Base-by-base conservation (phyloP, 306 rosid species). In the Abrus pulchellus region DNA sequence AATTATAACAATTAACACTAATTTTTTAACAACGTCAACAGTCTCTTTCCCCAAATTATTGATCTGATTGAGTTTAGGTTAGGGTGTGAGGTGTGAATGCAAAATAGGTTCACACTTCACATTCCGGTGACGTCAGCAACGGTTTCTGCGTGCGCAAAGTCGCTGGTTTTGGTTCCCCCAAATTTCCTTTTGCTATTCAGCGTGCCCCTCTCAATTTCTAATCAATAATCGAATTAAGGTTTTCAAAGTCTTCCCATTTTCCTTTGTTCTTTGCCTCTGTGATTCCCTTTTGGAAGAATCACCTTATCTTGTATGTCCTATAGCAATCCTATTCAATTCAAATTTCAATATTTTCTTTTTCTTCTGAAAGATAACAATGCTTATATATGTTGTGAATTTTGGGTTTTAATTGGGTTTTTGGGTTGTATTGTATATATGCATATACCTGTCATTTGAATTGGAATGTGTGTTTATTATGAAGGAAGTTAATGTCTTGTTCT, bases 101-200 rank as follows among this genome's bases (percentile, higher is more conserved):
- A 49, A 38, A 40, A 40, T 65, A 0, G 36, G 72, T 54, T 20
- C 34, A 38, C 34, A 36, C 20, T 72, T 52, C 50, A 9, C 38
- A 13, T 55, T 67, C 34, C 27, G 69, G 27, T 56, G 74, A 76
- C 72, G 68, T 80, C 86, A 76, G 78, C 82, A 52, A 13, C 9
- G 20, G 1, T 82, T 54, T 83, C 86, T 57, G 86, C 80, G 86
- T 72, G 83, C 86, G 80, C 65, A 27, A 70, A 55, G 86, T 78
- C n/a, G 50, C 80, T 47, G 86, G 86, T 78, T 83, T 83, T 72
- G 49, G 4, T 28, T 11, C 54, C 65, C 40, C 71, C 45, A 75
- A 68, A 13, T 60, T 41, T 41, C 61, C 75, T 13, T 63, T 33
- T 50, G 7, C 73, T 29, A 36, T 2, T 36, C 40, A 36, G 4